Base-by-base conservation (phyloP, 1,284 basidiomycete species). In the Coniophora puteana region DNA sequence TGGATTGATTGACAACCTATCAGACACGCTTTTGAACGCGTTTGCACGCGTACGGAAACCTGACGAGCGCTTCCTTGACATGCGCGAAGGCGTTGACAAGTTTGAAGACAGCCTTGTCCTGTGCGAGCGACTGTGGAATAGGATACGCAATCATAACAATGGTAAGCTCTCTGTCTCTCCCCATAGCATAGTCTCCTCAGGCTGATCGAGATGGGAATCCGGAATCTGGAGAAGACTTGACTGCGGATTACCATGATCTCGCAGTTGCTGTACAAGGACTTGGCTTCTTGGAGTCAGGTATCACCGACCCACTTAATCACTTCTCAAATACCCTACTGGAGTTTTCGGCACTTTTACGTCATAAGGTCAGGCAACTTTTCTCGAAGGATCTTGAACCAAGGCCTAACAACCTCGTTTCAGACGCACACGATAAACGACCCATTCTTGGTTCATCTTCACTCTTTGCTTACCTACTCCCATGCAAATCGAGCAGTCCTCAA, bases 281-380 rank as follows among this genome's bases (percentile, higher is more conserved):
- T 44, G 96, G 93, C 43, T 96, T 96, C 67, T 78, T 99, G 49
- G 95, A 99, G 65, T 93, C 90, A 47, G 95, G 95, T 26, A 98
- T 99, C 51, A 98, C 95, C 22, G 93, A 97, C 52, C 93, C 92
- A 1, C 68, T 99, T 47, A 95, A 96, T 59, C 85, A 95, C 54
- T 96, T 97, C 54, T 97, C 94, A 18, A 91, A 93, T 54, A 94
- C 93, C 4, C 74, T 98, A 47, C 72, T 96, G 29, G 93, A 97
- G 61, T 95, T 94, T 59, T 93, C 91, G 3, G 84, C 88, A 0
- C 67, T 93, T 17, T 62, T 94, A 27, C 82, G 90, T 41, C 89
- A 93, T 57, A 78, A 78, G 53, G 91, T 90, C 58, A 14, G 80
- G 10, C 26, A 45, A 22, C 2, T 1, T n/a, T 16, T 29, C 41